phyloP scores from a whole-genome alignment of 2,329 filamentous ascomycete genomes.

The Phialophora chinensis region DNA sequence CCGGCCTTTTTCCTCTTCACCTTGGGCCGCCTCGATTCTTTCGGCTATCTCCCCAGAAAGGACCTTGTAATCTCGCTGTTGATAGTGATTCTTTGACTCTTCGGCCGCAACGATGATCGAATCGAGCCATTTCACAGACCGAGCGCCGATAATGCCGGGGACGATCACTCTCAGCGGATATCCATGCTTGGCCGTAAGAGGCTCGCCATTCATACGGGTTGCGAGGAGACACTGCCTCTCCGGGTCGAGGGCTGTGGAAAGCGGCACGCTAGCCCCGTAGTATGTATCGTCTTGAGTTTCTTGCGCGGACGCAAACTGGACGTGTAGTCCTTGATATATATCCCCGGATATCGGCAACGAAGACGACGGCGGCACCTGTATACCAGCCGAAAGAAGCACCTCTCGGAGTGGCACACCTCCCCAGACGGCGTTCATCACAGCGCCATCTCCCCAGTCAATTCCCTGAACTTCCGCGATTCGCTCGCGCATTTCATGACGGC shows the following conservation, averaged over 20 bases:
- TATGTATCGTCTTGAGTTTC: conserved; percentile 59
- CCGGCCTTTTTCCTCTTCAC: conserved; percentile 7
- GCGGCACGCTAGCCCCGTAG: conserved; percentile 63
- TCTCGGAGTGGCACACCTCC: conserved; percentile 59
- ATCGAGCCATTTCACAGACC: conserved; percentile 64
- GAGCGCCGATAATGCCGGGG: conserved; percentile 60
- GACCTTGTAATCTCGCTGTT: conserved; percentile 8
- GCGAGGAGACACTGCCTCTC: conserved; percentile 45
- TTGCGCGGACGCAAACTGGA: conserved; percentile 52
- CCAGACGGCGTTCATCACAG: conserved; percentile 67
- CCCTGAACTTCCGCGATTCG: conserved; percentile 64
- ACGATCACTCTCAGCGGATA: conserved; percentile 58
- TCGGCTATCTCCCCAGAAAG: background rate
- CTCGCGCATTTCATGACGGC: conserved; percentile 66
- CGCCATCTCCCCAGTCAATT: conserved; percentile 65
- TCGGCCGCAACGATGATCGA: conserved; percentile 57
- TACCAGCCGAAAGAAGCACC: conserved; percentile 49
- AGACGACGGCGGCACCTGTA: background rate
- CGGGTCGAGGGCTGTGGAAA: conserved; percentile 51
- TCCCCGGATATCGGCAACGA: background rate
- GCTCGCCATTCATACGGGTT: conserved; percentile 55
- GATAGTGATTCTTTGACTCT: conserved; percentile 32
- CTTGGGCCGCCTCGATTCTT: background rate
- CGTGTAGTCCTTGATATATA: conserved; percentile 48
- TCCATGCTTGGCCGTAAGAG: conserved; percentile 56